Conservation (phyloP, 225 moss, liverwort and hornwort species). For the Climacium dendroides region DNA sequence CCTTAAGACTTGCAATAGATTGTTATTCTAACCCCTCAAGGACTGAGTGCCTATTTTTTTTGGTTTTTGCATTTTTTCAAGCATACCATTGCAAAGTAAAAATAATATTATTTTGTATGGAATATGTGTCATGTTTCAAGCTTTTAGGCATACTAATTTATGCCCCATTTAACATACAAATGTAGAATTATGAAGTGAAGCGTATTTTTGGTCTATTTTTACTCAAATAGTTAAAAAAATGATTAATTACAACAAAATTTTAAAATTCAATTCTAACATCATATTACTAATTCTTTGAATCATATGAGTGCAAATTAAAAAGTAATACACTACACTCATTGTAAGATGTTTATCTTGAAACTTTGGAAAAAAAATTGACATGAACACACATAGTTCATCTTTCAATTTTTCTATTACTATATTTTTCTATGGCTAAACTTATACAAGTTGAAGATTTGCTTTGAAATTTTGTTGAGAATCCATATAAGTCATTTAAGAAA, state of each 20-base stretch:
- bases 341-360: background rate
- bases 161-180: background rate
- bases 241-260: background rate
- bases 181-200: background rate
- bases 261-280: background rate
- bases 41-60: too few species aligned
- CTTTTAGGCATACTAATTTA: background rate
- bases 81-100: background rate
- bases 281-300: background rate
- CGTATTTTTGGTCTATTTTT: background rate
- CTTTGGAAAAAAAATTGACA: background rate
- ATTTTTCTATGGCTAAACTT: too few species aligned
- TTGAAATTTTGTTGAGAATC: too few species aligned
- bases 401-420: too few species aligned
- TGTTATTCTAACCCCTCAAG: too few species aligned
- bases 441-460: too few species aligned
- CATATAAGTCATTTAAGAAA: too few species aligned
- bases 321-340: too few species aligned
- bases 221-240: too few species aligned
- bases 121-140: background rate
- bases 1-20: too few species aligned
- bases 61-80: background rate
- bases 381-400: too few species aligned
- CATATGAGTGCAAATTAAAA: background rate
- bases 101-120: background rate